phyloP scores from a whole-genome alignment of 2,329 filamentous ascomycete species.

The Dactylellina drechsleri region DNA sequence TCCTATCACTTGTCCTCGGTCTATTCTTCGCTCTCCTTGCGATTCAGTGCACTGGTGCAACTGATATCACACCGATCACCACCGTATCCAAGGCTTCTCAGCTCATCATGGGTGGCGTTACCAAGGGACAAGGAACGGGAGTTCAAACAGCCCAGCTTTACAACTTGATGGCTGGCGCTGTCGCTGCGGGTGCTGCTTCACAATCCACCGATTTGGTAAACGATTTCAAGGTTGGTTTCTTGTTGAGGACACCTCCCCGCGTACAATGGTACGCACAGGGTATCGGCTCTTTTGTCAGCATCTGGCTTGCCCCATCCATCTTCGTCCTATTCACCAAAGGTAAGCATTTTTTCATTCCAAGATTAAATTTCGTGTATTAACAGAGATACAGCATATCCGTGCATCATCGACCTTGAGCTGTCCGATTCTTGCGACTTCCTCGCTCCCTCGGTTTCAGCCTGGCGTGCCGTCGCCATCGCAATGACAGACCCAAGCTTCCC shows the following conservation, averaged over 20 bases:
- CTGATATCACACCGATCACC: constrained; percentile 72
- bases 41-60: constrained; percentile 71
- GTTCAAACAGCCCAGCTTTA: constrained; percentile 68
- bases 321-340: constrained; percentile 73
- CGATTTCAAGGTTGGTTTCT: constrained; percentile 75
- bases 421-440: constrained; percentile 68
- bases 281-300: constrained; percentile 71
- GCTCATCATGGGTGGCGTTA: constrained; percentile 74
- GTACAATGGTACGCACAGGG: constrained; percentile 75
- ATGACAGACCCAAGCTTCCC: constrained; percentile 69
- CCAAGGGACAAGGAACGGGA: constrained; percentile 66
- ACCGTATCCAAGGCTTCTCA: constrained; percentile 75
- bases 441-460: constrained; percentile 73
- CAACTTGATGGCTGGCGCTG: constrained; percentile 72
- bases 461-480: constrained; percentile 73
- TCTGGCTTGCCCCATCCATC: constrained; percentile 74
- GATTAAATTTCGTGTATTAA: constrained; percentile 46
- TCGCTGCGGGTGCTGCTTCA: constrained; percentile 69
- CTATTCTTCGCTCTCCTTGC: constrained; percentile 72
- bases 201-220: constrained; percentile 68
- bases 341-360: constrained; percentile 1
- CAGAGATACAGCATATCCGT: constrained; percentile 70
- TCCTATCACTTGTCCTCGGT: constrained; percentile 69
- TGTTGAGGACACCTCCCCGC: constrained; percentile 72
- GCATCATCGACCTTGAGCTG: constrained; percentile 67